Evolutionary conservation across 208 protist genomes (phyloP).

Genomic region (Tritrichomonas foetus): DNA sequence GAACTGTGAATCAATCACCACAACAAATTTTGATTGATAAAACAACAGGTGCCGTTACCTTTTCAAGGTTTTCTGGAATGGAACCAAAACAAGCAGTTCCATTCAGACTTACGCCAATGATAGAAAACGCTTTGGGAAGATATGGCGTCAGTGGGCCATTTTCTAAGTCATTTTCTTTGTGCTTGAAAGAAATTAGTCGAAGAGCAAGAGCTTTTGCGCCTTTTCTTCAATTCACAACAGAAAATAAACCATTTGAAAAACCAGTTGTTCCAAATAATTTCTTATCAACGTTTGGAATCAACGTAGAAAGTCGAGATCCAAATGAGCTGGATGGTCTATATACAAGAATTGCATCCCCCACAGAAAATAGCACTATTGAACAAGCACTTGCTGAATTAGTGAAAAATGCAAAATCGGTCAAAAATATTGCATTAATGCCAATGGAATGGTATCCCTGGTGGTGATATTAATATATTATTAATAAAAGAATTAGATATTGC

Average conservation of each 20-base stretch:
- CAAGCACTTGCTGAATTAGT: not conserved
- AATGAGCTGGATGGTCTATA: not conserved
- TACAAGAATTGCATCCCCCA: not conserved
- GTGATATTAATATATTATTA: not conserved
- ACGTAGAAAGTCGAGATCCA: not conserved
- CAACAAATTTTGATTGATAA: conserved; percentile 17
- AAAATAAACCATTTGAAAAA: not conserved
- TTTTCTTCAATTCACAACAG: not conserved
- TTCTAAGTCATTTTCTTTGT: not conserved
- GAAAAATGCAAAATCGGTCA: not conserved
- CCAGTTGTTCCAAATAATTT: not conserved
- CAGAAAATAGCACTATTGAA: not conserved
- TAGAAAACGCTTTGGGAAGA: not conserved
- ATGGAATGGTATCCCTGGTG: conserved; percentile 11
- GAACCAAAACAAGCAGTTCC: not conserved
- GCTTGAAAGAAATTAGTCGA: not conserved
- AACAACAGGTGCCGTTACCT: not conserved
- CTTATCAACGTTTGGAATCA: not conserved
- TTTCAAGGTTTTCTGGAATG: not conserved
- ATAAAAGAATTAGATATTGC: too few relatives aligned
- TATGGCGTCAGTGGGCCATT: not conserved
- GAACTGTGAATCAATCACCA: not conserved
- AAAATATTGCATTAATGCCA: conserved; percentile 15
- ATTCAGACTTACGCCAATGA: not conserved
- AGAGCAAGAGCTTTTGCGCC: not conserved